A percentile compares a stretch with the other conserved stretches of the same genome.
phyloP scores from a whole-genome alignment of 225 moss, liverwort and hornwort genomes.

The Straminergon stramineum region DNA sequence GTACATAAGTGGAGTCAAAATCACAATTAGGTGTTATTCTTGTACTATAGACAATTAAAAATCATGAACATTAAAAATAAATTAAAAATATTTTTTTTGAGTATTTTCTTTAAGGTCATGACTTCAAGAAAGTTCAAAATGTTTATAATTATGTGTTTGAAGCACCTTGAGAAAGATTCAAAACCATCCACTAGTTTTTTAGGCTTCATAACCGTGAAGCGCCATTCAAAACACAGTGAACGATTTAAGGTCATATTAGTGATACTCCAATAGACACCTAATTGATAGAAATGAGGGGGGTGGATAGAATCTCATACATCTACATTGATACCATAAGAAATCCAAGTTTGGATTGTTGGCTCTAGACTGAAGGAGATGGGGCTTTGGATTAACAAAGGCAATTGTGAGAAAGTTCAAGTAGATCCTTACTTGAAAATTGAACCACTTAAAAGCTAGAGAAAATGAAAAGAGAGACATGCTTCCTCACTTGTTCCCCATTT shows the following conservation, averaged over 20 bases:
- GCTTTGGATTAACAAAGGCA: not conserved
- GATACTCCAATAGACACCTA: not conserved
- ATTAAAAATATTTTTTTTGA: too few relatives aligned
- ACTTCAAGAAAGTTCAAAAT: not conserved
- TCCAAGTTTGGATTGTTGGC: not conserved
- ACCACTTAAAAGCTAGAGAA: not conserved
- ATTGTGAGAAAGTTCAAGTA: not conserved
- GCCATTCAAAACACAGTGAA: fast-evolving
- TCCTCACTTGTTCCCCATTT: not conserved
- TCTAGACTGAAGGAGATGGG: fast-evolving
- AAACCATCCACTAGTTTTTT: not conserved
- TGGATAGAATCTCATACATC: fast-evolving
- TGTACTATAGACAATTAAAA: not conserved
- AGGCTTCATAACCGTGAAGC: not conserved
- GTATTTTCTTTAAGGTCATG: not conserved
- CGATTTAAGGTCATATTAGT: not conserved
- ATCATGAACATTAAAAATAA: not conserved
- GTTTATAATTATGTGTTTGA: not conserved
- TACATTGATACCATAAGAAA: not conserved
- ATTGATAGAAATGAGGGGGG: not conserved
- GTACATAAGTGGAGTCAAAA: not conserved
- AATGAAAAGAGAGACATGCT: fast-evolving
- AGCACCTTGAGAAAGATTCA: not conserved
- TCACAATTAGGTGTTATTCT: not conserved
- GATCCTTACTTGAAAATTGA: not conserved